Evolutionary conservation across 2,329 filamentous ascomycete genomes (phyloP).

Genomic region (Aspergillus glaucus): DNA sequence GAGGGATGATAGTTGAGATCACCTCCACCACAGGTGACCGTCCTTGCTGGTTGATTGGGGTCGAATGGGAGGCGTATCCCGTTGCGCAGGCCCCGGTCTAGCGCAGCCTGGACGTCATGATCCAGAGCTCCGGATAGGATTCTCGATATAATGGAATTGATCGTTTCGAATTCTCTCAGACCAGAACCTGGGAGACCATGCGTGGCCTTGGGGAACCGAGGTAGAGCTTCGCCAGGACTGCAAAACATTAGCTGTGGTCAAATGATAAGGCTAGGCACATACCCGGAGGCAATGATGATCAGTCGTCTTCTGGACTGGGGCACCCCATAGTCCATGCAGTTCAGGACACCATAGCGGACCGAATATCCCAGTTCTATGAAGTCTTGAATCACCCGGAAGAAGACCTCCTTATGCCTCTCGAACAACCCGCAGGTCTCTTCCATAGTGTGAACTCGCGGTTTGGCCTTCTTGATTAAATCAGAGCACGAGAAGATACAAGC

Average conservation of each 20-base stretch:
- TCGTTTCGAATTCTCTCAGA: slow-evolving; percentile 33
- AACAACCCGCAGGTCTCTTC: slow-evolving; percentile 72
- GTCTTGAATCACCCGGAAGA: slow-evolving; percentile 55
- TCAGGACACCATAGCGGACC: slow-evolving; percentile 60
- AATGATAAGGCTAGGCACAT: slow-evolving; percentile 19
- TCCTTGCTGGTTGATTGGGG: slow-evolving; percentile 46
- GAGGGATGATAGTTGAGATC: slow-evolving; percentile 59
- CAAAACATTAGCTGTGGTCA: slow-evolving; percentile 27
- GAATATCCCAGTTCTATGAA: slow-evolving; percentile 63
- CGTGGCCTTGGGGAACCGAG: slow-evolving; percentile 57
- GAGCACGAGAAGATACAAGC: slow-evolving; percentile 46
- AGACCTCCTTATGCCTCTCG: slow-evolving; percentile 48
- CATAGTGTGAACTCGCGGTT: slow-evolving; percentile 65
- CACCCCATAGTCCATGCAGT: slow-evolving; percentile 45
- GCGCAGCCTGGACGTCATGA: slow-evolving; percentile 32
- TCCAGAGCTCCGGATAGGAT: slow-evolving; percentile 38
- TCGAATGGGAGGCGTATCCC: slow-evolving; percentile 39
- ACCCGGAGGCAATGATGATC: slow-evolving; percentile 50
- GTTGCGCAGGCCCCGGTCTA: slow-evolving; percentile 14
- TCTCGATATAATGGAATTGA: slow-evolving; percentile 34
- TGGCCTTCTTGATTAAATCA: slow-evolving; percentile 51
- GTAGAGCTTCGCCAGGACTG: slow-evolving; percentile 66
- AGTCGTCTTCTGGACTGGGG: slow-evolving; percentile 45
- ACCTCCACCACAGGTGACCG: slow-evolving; percentile 59
- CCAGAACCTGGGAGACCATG: slow-evolving; percentile 39